Percentiles rank a stretch among this genome's conserved stretches.
Conservation (phyloP, 1,284 basidiomycete species). For the Ceratobasidium theobromae region DNA sequence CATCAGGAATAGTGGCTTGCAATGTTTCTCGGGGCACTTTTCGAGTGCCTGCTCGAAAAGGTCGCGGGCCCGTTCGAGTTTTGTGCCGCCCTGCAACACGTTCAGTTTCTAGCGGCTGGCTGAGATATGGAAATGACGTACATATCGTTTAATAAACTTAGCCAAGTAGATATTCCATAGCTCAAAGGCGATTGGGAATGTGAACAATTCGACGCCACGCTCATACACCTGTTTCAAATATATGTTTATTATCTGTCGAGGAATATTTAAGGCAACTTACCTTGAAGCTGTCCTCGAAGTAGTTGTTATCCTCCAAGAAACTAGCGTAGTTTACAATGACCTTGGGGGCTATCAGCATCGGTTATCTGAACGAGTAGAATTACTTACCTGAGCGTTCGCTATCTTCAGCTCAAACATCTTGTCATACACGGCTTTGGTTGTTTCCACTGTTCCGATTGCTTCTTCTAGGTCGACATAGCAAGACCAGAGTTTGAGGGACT, state of each 20-base stretch:
- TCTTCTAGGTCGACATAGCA: slow-evolving; percentile 98
- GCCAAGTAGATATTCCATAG: slow-evolving; percentile 99
- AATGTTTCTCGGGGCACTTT: slow-evolving; percentile 92
- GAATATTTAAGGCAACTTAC: slow-evolving; percentile 45
- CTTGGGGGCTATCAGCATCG: slow-evolving; percentile 37
- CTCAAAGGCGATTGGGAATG: slow-evolving; percentile 97
- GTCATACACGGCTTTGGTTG: slow-evolving; percentile 92
- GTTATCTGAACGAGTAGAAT: neutral
- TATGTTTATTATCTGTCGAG: slow-evolving; percentile 15
- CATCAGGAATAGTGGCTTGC: slow-evolving; percentile 94
- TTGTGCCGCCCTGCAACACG: slow-evolving; percentile 72
- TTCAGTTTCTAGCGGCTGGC: slow-evolving; percentile 8
- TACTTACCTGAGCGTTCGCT: slow-evolving; percentile 82
- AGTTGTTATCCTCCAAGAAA: slow-evolving; percentile 96
- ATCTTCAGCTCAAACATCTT: slow-evolving; percentile 96
- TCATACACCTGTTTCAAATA: slow-evolving; percentile 74
- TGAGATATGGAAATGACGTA: slow-evolving; percentile 47
- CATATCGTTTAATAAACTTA: slow-evolving; percentile 96
- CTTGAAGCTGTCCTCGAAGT: slow-evolving; percentile 99
- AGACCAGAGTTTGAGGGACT: slow-evolving; percentile 97
- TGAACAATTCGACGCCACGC: slow-evolving; percentile 95
- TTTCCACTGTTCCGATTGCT: slow-evolving; percentile 86
- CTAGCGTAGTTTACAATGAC: slow-evolving; percentile 96
- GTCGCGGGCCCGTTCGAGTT: slow-evolving; percentile 93
- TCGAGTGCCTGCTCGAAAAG: slow-evolving; percentile 97